Percentiles rank a stretch among this genome's conserved stretches.
phyloP scores from a whole-genome alignment of 2,329 filamentous ascomycete genomes.

The Ascochyta lentis region DNA sequence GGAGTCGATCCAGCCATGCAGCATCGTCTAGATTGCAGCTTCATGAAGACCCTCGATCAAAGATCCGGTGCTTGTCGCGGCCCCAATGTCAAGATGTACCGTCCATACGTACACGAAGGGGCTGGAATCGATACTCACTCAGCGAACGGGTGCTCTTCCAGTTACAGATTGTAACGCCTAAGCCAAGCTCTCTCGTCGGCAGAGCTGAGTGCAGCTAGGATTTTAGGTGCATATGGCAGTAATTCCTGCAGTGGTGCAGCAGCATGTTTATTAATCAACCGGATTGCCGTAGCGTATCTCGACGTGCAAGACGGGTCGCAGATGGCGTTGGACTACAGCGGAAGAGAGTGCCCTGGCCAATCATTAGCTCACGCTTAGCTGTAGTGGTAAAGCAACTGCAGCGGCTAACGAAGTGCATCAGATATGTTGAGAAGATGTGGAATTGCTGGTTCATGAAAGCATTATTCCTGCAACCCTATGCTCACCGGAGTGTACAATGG shows the following conservation, averaged over 20 bases:
- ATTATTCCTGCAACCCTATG: slow-evolving; percentile 27
- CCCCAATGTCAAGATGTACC: neutral
- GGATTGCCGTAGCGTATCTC: neutral
- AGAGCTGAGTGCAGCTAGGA: neutral
- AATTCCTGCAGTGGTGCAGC: neutral
- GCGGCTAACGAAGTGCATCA: slow-evolving; percentile 17
- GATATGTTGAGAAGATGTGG: slow-evolving; percentile 36
- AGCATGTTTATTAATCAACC: neutral
- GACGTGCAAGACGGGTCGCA: neutral
- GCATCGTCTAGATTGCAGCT: neutral
- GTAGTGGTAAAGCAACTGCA: neutral
- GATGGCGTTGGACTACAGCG: neutral
- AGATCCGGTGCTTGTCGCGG: neutral
- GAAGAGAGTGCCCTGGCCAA: neutral
- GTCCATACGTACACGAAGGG: neutral
- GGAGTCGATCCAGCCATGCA: neutral
- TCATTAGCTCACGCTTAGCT: neutral
- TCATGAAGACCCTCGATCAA: neutral
- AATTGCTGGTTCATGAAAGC: slow-evolving; percentile 33
- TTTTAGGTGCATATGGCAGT: neutral
- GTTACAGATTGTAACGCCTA: neutral
- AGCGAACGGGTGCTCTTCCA: neutral
- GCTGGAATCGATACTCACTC: neutral
- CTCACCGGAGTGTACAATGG: neutral
- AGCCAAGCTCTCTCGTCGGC: neutral